Percentiles rank a stretch among this genome's conserved stretches.
phyloP scores from a whole-genome alignment of 2,329 filamentous ascomycete genomes.

The Ceratocystis cacaofunesta region DNA sequence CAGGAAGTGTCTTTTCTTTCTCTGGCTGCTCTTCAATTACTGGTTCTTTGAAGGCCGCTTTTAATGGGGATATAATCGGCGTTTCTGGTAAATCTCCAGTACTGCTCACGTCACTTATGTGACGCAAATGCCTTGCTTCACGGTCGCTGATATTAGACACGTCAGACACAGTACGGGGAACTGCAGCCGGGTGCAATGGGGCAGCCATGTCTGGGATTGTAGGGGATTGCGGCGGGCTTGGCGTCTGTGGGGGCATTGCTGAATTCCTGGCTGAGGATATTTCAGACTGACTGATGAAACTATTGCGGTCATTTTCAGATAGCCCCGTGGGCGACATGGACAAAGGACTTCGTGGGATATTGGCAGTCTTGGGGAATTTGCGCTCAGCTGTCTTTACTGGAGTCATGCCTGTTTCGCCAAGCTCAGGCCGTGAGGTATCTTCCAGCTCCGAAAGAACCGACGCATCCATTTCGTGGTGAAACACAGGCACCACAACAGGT shows the following conservation, averaged over 20 bases:
- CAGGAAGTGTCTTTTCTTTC: not conserved
- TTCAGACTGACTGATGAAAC: conserved; percentile 3
- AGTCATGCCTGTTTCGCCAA: not conserved
- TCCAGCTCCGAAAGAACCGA: not conserved
- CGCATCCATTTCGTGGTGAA: not conserved
- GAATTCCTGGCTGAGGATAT: not conserved
- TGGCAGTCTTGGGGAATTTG: not conserved
- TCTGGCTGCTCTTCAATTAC: conserved; percentile 6
- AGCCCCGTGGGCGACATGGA: not conserved
- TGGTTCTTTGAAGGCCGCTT: not conserved
- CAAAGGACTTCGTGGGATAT: not conserved
- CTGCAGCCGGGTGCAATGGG: not conserved
- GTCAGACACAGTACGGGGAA: conserved; percentile 24
- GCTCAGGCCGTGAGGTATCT: not conserved
- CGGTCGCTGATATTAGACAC: conserved; percentile 30
- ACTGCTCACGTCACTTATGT: conserved; percentile 29
- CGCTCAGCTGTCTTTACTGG: not conserved
- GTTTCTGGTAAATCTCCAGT: not conserved
- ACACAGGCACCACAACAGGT: not conserved
- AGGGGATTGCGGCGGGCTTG: conserved; percentile 4
- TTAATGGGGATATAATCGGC: not conserved
- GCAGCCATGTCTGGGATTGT: not conserved
- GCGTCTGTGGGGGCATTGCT: conserved; percentile 1
- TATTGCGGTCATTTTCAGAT: not conserved
- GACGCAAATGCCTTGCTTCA: conserved; percentile 28